Conservation (phyloP, 2,329 filamentous ascomycete genomes). For the Cladosporium sp. region DNA sequence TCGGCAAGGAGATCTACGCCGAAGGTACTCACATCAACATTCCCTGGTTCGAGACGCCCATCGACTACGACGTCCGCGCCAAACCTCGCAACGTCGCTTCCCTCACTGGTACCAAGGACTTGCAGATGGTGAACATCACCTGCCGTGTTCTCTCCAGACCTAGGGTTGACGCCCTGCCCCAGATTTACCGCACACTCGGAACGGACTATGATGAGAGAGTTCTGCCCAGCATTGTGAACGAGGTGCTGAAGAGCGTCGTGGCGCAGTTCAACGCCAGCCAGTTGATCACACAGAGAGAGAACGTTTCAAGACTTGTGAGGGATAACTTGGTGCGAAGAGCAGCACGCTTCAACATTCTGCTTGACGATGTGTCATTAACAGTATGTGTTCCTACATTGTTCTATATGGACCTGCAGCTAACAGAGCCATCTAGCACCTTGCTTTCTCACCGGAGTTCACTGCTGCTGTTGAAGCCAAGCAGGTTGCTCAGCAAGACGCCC, state of each 20-base stretch:
- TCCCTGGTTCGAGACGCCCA: conserved; percentile 95
- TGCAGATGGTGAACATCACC: conserved; percentile 99
- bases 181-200: conserved; percentile 95
- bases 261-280: conserved; percentile 98
- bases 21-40: conserved; percentile 96
- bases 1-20: conserved; percentile 90
- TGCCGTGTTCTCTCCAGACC: conserved; percentile 96
- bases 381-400: conserved; percentile 17
- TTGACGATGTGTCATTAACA: conserved; percentile 96
- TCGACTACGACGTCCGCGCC: conserved; percentile 95
- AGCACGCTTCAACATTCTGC: conserved; percentile 91
- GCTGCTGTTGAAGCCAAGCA: conserved; percentile 67
- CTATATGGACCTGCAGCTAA: conserved; percentile 1
- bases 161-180: conserved; percentile 79
- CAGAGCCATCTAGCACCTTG: conserved; percentile 50
- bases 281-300: conserved; percentile 98
- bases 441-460: conserved; percentile 67
- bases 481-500: conserved; percentile 82
- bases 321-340: conserved; percentile 90
- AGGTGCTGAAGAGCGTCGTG: conserved; percentile 97
- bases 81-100: conserved; percentile 96
- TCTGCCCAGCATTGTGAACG: conserved; percentile 96
- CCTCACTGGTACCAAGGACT: conserved; percentile 94
- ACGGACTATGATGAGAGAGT: conserved; percentile 97
- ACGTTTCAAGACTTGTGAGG: conserved; percentile 82